These are phyloP conservation scores for Condylostoma magnum DNA, from an alignment of 169 alveolate species.

Conservation along the genomic window DNA sequence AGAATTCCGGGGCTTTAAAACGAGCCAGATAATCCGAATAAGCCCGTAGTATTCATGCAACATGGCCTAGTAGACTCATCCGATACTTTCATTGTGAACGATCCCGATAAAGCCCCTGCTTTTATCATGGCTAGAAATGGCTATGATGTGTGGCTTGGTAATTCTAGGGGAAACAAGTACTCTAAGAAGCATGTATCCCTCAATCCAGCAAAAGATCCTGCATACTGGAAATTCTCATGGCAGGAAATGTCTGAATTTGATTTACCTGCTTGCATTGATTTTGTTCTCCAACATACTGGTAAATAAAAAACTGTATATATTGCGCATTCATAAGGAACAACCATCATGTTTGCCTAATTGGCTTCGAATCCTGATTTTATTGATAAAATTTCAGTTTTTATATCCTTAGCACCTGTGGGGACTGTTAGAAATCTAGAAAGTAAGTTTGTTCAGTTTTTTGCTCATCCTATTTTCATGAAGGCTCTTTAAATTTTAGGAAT, in stretches of 20 bases:
- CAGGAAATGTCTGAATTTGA: conserved; percentile 72
- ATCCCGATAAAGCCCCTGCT: conserved; percentile 66
- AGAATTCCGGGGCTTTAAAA: conserved; percentile 45
- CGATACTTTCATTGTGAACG: conserved; percentile 74
- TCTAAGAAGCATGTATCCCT: conserved; percentile 49
- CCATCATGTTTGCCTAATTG: conserved; percentile 49
- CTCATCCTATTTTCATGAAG: too few relatives aligned
- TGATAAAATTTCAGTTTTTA: background rate
- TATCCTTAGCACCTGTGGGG: background rate
- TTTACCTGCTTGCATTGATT: conserved; percentile 57
- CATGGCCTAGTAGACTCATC: conserved; percentile 89
- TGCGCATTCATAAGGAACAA: conserved; percentile 78
- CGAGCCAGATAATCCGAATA: conserved; percentile 2
- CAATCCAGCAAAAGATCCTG: conserved; percentile 43
- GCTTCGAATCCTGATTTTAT: background rate
- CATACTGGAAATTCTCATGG: conserved; percentile 72
- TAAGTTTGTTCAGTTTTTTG: too few relatives aligned
- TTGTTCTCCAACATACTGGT: conserved; percentile 40
- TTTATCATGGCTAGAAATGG: conserved; percentile 70
- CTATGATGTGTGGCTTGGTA: conserved; percentile 89
- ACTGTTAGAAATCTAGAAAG: too few relatives aligned
- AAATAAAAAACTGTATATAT: conserved; percentile 47
- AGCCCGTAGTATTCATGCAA: conserved; percentile 65
- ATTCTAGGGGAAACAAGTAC: conserved; percentile 82
- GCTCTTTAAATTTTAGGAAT: background rate